Evolutionary conservation across 805 yeast genomes (phyloP), one percentile per base, ranked within the genome.

Genomic region (Teunomyces tritomae): DNA sequence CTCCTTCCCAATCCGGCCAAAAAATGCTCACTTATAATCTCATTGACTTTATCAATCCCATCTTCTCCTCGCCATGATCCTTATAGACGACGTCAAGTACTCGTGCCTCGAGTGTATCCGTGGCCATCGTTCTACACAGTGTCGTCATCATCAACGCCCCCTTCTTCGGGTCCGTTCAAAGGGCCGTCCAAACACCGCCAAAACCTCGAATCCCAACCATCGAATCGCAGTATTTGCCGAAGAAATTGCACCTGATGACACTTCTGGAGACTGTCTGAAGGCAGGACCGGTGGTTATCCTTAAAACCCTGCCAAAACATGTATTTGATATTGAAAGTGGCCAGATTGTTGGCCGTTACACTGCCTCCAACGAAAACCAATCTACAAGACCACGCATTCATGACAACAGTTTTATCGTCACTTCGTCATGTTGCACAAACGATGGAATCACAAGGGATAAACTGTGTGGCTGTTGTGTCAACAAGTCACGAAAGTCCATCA

Each of bases 71-170:
- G 26, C 17, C 30, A 89, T 89, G 96, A 87, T 89, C 45, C 68
- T 87, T 45, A 87, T 85, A 57, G 87, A 86, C 53, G 87, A 86
- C 27, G 85, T 80, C 56, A 86, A 90, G 58, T 86, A 87, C 62
- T 87, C 96, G 3, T 89, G 97, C 65, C 79, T 80, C 46, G 85
- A 84, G 58, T 92, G 99, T 61, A 89, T 94, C 20, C 73, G 97
- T 39, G 98, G 98, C 13, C 99, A 92, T 61, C 70, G 99, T 35
- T 87, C 97, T 1, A 83, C 92, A 0, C 82, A 85, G 47, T 92
- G 99, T 65, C 80, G 80, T 46, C 99, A 92, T 65, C 80, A 86
- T 28, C 74, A 79, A 45, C 75, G 97, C 41, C 89, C 94, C 20
- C 71, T 92, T 35, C 83, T 91, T 9, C 88, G 89, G 57, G 97